phyloP scores from a whole-genome alignment of 805 yeast species.

The Candida vaughaniae region DNA sequence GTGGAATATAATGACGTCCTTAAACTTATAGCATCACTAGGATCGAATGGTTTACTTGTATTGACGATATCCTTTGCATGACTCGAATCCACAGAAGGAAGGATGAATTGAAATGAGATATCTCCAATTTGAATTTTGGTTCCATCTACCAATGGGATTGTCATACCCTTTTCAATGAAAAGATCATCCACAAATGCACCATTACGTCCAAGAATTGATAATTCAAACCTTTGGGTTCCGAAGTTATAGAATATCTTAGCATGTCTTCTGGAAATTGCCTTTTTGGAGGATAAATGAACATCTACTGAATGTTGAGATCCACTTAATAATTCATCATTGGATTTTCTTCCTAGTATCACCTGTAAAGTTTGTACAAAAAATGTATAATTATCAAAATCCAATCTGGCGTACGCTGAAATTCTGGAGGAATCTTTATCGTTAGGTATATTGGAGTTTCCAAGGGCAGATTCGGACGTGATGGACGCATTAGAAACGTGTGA shows the following conservation, averaged over 20 bases:
- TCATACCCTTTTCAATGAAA: constrained; percentile 86
- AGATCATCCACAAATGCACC: constrained; percentile 95
- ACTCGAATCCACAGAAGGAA: constrained; percentile 64
- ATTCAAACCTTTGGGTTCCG: constrained; percentile 91
- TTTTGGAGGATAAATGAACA: constrained; percentile 88
- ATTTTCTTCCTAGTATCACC: constrained; percentile 86
- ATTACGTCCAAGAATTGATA: constrained; percentile 88
- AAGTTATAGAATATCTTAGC: constrained; percentile 96
- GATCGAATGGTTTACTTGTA: constrained; percentile 45
- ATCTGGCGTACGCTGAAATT: constrained; percentile 65
- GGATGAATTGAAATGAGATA: constrained; percentile 80
- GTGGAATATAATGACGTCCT: constrained; percentile 46
- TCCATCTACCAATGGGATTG: constrained; percentile 81
- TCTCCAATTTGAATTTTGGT: constrained; percentile 91
- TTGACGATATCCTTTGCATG: constrained; percentile 19
- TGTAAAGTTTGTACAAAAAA: constrained; percentile 96
- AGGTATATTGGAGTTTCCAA: constrained; percentile 7
- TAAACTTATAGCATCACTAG: constrained; percentile 60
- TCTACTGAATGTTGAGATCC: constrained; percentile 77
- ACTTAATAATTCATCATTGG: constrained; percentile 50
- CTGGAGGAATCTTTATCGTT: constrained; percentile 19
- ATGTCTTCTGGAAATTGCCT: constrained; percentile 90
- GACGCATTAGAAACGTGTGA: constrained; percentile 1
- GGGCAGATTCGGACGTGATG: constrained; percentile 14
- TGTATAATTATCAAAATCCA: constrained; percentile 90